Percentiles rank a stretch among this genome's conserved stretches.
Conservation (phyloP, 805 yeast genomes). For the Starmerella potacharoeniae region DNA sequence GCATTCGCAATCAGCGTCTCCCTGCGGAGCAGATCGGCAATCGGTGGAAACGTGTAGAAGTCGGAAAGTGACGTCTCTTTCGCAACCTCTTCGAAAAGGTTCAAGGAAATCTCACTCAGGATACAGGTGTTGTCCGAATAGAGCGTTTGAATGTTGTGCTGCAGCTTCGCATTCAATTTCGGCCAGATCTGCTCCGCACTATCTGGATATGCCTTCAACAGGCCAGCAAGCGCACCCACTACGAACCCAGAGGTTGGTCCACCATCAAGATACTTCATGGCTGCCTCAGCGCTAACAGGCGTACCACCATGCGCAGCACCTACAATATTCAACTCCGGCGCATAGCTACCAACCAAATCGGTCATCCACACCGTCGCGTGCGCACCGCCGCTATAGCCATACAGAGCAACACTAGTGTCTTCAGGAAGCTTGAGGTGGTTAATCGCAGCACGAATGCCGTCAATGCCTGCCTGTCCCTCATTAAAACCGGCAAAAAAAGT, state of each 20-base stretch:
- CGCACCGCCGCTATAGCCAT: neutral
- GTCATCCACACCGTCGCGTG: neutral
- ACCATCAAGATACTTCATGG: slow-evolving; percentile 12
- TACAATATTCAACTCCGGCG: neutral
- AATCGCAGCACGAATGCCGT: neutral
- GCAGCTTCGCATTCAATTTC: neutral
- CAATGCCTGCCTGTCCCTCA: neutral
- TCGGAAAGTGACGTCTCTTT: neutral
- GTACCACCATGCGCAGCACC: slow-evolving; percentile 16
- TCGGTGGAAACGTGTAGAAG: neutral
- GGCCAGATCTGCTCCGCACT: neutral
- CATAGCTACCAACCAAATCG: neutral
- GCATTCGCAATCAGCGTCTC: slow-evolving; percentile 1
- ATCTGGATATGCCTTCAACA: slow-evolving; percentile 19
- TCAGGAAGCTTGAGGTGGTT: neutral
- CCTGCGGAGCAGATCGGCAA: neutral
- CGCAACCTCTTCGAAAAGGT: neutral
- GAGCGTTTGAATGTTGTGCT: neutral
- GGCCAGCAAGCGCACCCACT: slow-evolving; percentile 22
- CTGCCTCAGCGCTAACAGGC: slow-evolving; percentile 15
- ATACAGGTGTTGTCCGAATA: neutral
- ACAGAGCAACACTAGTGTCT: neutral
- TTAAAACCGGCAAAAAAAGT: neutral
- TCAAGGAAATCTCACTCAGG: neutral
- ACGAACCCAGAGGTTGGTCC: slow-evolving; percentile 20